Base-by-base conservation (phyloP, 495 filamentous ascomycete genomes). In the Penicillium longicatenatum region DNA sequence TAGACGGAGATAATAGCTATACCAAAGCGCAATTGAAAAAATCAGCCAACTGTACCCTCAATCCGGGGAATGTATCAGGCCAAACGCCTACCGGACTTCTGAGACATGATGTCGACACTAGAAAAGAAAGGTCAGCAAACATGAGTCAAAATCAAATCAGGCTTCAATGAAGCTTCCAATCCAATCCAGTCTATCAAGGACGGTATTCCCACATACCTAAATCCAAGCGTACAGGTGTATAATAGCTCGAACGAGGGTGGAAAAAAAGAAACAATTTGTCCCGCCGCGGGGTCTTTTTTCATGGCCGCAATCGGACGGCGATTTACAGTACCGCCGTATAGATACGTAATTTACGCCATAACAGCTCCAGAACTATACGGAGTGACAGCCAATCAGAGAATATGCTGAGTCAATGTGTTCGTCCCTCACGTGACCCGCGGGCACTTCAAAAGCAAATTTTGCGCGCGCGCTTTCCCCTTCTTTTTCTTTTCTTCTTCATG, bases 1-100 rank as follows among this genome's bases (percentile, higher is more conserved):
- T 93, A 98, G 80, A 98, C 95, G 62, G 92, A 97, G 67, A 98
- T 83, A 67, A 98, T 98, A 42, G 94, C 94, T 88, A 77, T 81
- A 52, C 20, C 37, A 16, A 49, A 68, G 39, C 61, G 37, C 53
- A 43, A 55, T 44, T 31, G 47, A 54, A 22, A 45, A 11, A 22
- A 48, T 69, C 47, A 69, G 64, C 48, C 33, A 47, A 26, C 16
- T 31, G 35, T 8, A 39, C 41, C 33, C 49, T 19, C 75, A 55
- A 59, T 58, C 65, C 50, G 52, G 46, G 52, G 43, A 69, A 65
- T 52, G 57, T 60, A 54, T 46, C 52, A 54, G 45, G 45, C 45
- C 45, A 53, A 29, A 62, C 59, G 44, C 72, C 61, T 74, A 76
- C 73, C 75, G 65, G 75, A 76, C 65, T 76, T 76, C 63, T 73